phyloP scores from a whole-genome alignment of 1,139 yeast species.

The Lodderomyces metapsilosis region DNA sequence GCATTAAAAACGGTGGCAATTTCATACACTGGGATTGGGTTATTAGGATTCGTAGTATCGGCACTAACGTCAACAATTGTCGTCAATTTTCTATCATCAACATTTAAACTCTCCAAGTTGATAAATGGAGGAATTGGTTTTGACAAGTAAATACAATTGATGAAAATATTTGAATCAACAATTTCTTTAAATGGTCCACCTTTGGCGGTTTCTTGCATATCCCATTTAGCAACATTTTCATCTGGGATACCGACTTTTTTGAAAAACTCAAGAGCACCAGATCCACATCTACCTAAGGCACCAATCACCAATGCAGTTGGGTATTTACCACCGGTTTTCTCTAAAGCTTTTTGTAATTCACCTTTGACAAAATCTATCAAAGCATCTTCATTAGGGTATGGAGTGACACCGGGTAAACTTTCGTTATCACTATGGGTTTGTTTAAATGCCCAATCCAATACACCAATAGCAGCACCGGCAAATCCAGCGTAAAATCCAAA shows the following conservation, averaged over 20 bases:
- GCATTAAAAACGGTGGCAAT: slow-evolving; percentile 86
- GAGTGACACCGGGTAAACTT: slow-evolving; percentile 72
- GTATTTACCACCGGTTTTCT: slow-evolving; percentile 56
- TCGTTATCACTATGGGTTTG: slow-evolving; percentile 63
- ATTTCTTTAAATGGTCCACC: slow-evolving; percentile 98
- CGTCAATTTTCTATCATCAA: slow-evolving; percentile 67
- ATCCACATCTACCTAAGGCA: slow-evolving; percentile 97
- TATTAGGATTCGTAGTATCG: slow-evolving; percentile 97
- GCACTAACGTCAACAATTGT: slow-evolving; percentile 97
- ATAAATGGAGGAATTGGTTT: slow-evolving; percentile 92
- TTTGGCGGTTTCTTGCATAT: slow-evolving; percentile 90
- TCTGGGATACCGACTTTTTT: slow-evolving; percentile 87
- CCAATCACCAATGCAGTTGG: slow-evolving; percentile 91
- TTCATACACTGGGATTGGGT: slow-evolving; percentile 91
- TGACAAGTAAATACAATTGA: slow-evolving; percentile 93
- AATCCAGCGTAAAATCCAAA: slow-evolving; percentile 98
- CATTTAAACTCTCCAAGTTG: slow-evolving; percentile 65
- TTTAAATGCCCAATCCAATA: slow-evolving; percentile 92
- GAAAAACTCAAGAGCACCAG: slow-evolving; percentile 91
- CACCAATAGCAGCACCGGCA: slow-evolving; percentile 97
- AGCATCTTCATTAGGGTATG: slow-evolving; percentile 77
- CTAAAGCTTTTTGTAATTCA: slow-evolving; percentile 59
- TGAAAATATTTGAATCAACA: slow-evolving; percentile 80
- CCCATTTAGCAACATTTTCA: slow-evolving; percentile 85
- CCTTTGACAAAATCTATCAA: slow-evolving; percentile 68